Base-by-base conservation (phyloP, 495 filamentous ascomycete species). In the Pseudevernia furfuracea region DNA sequence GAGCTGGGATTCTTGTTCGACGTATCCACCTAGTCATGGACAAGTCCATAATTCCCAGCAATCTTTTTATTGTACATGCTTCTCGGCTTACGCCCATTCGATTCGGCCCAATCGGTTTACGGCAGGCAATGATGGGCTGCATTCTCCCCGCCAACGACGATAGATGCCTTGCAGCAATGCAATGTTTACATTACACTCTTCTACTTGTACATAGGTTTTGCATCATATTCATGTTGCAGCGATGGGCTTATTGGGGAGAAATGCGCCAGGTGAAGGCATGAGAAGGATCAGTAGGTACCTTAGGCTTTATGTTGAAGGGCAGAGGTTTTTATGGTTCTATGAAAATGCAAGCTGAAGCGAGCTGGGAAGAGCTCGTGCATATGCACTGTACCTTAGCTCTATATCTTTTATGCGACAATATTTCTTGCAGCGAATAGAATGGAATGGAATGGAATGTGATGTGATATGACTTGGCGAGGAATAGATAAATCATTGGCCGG, bases 1-100 rank as follows among this genome's bases (percentile, higher is more conserved):
- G 87, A 96, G 70, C 75, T 96, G 49, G 84, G 79, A 36, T 90
- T 84, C 68, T 74, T 94, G 56, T 93, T 94, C 68, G 88, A 55
- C 30, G 52, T 55, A 9, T 1, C 52, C 7, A 55, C 52, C 52
- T 55, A 55, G 17, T 55, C 15, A 34, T 34, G 30, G 17, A 12
- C 6, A 4, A 11, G 12, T 55, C 6, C 17, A 55, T 34, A 0
- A 0, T 34, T 55, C 8, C 12, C 3, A n/a, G n/a, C n/a, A n/a
- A n/a, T n/a, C n/a, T n/a, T n/a, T n/a, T 9, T 34, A 21, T 32
- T 12, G 52, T 34, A 34, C 52, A 55, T 21, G 30, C 30, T 34
- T 34, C 14, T 55, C 52, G 17, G 52, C 17, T 8, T 6, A 55
- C 10, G 30, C 15, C 52, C 21, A 19, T 30, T 53, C 14, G 25